Conservation (phyloP, 371 early-diverging fungal genomes). For the Phascolomyces articulosus region DNA sequence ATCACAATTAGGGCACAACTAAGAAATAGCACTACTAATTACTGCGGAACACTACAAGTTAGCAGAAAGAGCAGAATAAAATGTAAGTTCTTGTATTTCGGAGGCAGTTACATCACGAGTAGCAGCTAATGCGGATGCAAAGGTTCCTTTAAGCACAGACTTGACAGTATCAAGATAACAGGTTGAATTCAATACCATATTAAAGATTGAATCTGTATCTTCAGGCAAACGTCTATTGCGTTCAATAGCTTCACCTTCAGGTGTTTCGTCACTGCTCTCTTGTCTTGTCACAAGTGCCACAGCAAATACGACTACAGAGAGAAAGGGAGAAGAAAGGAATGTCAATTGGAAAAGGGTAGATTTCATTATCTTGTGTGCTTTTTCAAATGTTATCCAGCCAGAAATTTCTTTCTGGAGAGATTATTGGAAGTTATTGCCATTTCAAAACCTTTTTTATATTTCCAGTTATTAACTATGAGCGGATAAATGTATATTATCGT, state of each 20-base stretch:
- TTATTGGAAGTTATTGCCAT: background rate
- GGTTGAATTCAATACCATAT: conserved; percentile 15
- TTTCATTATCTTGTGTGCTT: background rate
- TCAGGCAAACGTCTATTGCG: conserved; percentile 17
- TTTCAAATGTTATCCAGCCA: background rate
- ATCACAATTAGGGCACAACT: conserved; percentile 19
- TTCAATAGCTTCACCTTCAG: conserved; percentile 16
- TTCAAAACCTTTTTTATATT: too few species aligned
- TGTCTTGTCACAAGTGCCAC: background rate
- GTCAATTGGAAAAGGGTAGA: background rate
- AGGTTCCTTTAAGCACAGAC: background rate
- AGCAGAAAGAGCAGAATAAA: conserved; percentile 16
- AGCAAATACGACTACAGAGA: background rate
- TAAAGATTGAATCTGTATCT: conserved; percentile 11
- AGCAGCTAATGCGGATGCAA: background rate
- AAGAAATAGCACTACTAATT: conserved; percentile 9
- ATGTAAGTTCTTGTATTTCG: conserved; percentile 9
- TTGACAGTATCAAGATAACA: conserved; percentile 4
- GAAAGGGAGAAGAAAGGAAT: background rate
- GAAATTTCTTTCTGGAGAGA: background rate
- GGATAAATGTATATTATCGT: too few species aligned
- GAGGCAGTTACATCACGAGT: conserved; percentile 8
- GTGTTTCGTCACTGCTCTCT: background rate
- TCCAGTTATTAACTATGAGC: too few species aligned
- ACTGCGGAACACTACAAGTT: conserved; percentile 22